phyloP scores from a whole-genome alignment of 768 basidiomycete species.

The Lentinula aciculospora region DNA sequence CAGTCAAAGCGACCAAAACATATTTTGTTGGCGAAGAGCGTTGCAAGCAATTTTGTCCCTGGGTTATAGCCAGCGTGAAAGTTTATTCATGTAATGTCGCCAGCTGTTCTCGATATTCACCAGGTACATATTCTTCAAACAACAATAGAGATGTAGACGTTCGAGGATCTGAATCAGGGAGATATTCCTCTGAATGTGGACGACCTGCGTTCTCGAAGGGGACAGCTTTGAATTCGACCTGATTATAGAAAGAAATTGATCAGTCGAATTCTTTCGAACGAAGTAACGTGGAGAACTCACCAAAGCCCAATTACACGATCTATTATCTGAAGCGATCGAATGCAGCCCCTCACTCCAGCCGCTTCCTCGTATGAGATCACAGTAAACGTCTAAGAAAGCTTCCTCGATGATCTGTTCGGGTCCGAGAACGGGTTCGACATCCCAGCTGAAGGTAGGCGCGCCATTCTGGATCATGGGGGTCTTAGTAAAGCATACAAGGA shows the following conservation, averaged over 20 bases:
- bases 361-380: constrained; percentile 73
- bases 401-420: constrained; percentile 83
- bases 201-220: constrained; percentile 14
- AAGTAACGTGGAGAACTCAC: constrained; percentile 38
- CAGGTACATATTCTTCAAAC: constrained; percentile 92
- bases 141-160: constrained; percentile 67
- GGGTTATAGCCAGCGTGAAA: background rate
- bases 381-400: constrained; percentile 83
- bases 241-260: no score
- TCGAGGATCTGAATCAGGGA: constrained; percentile 54
- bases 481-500: background rate
- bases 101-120: constrained; percentile 78
- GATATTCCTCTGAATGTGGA: background rate
- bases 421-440: constrained; percentile 80
- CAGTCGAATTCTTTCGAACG: no score
- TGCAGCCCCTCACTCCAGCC: constrained; percentile 69
- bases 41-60: background rate
- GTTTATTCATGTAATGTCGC: constrained; percentile 19
- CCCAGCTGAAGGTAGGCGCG: constrained; percentile 88
- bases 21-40: no score
- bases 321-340: constrained; percentile 43
- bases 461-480: constrained; percentile 14
- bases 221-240: constrained; percentile 87
- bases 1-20: no score
- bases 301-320: constrained; percentile 84